Base-by-base conservation (phyloP, 345 rosid genomes). In the Eucalyptus curtisii region DNA sequence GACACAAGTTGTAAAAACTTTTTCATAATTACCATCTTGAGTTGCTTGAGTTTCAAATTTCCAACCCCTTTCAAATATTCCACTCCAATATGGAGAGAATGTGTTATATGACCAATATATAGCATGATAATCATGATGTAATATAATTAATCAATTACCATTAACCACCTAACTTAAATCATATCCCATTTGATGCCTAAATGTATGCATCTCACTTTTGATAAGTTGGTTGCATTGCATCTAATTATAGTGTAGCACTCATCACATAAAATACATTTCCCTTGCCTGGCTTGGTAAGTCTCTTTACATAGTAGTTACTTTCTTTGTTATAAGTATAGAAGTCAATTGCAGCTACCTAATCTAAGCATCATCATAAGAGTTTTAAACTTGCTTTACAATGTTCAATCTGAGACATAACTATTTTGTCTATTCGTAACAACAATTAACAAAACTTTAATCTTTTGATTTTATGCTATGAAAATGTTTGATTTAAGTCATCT, bases 351-450 rank as follows among this genome's bases (percentile, higher is more conserved):
- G 44, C 11, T 71, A 17, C 24, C 44, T 6, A 19, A 2, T 71
- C 13, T 9, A 31, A 33, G 24, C 0, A 71, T 17, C 20, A 19
- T 71, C 13, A 5, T 71, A 19, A 71, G 44, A 71, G 44, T 33
- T 71, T 19, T 40, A 33, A 71, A 71, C 4, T 71, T 71, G 8
- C 15, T 76, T 11, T 76, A 3, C 15, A 40, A 20, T 40, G 30
- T 22, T 40, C 13, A 12, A 40, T 37, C 0, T 10, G 1, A 76
- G 2, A 3, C 82, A 10, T 76, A 10, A 37, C 4, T 76, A 37
- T 7, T 19, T 40, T 0, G 3, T 22, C 47, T 7, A 76, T 40
- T 3, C 47, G 3, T 20, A 76, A 3, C 8, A 37, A 7, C 47
- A 76, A 5, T 10, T 19, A 3, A 19, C 9, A 8, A 20, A 76